Evolutionary conservation across 116 monocot genomes (phyloP).

Genomic region (Dioscorea cayenensis): DNA sequence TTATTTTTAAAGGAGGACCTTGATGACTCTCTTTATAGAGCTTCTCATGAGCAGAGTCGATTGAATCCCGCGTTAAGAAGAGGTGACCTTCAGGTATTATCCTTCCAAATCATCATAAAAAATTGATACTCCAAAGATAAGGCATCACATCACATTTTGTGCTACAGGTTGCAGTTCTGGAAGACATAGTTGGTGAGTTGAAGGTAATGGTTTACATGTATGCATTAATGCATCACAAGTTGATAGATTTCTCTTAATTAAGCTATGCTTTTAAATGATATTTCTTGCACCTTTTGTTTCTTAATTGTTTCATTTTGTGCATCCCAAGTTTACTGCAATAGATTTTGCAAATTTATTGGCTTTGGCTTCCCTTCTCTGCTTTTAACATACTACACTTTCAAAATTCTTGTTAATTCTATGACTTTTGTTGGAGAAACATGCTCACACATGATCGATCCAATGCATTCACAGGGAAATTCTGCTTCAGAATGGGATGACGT

Average conservation of each 20-base stretch:
- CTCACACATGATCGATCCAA: neutral
- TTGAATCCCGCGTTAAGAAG: slow-evolving; percentile 54
- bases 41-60: slow-evolving; percentile 45
- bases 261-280: too few species aligned
- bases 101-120: neutral
- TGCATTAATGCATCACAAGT: neutral
- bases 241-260: neutral
- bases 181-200: slow-evolving; percentile 71
- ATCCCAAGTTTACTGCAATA: too few species aligned
- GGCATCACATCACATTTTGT: neutral
- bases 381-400: neutral
- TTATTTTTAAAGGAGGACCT: slow-evolving; percentile 68
- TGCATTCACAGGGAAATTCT: slow-evolving; percentile 35
- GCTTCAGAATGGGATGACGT: slow-evolving; percentile 72
- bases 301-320: too few species aligned
- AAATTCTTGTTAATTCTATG: too few species aligned
- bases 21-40: slow-evolving; percentile 53
- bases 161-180: slow-evolving; percentile 61
- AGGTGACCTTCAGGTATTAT: slow-evolving; percentile 68
- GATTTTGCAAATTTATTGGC: too few species aligned
- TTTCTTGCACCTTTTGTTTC: too few species aligned
- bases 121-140: neutral
- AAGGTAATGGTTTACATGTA: slow-evolving; percentile 31
- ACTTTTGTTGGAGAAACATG: too few species aligned
- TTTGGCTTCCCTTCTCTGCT: too few species aligned